A percentile compares a stretch with the other conserved stretches of the same genome.
Conservation (phyloP, 75 land plant species). For the Azolla pinnata region DNA sequence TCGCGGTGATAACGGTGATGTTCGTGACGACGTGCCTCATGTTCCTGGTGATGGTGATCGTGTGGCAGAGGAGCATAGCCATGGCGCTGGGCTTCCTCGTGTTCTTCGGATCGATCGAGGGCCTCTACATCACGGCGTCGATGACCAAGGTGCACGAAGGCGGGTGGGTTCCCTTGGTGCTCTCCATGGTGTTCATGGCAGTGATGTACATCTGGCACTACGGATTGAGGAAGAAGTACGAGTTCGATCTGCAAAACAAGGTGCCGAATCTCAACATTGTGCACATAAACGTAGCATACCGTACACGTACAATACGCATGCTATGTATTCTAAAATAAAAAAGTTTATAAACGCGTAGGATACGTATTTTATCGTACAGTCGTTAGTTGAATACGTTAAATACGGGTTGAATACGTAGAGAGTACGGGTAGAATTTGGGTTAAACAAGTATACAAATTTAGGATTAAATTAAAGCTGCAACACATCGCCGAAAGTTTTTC, state of each 20-base stretch:
- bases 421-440: too few species aligned
- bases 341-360: too few species aligned
- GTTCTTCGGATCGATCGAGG: slow-evolving; percentile 64
- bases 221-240: slow-evolving; percentile 71
- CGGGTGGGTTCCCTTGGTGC: slow-evolving; percentile 76
- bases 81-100: slow-evolving; percentile 48
- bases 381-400: too few species aligned
- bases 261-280: too few species aligned
- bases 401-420: too few species aligned
- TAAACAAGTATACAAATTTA: too few species aligned
- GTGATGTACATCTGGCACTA: slow-evolving; percentile 85
- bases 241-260: slow-evolving; percentile 69
- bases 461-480: too few species aligned
- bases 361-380: too few species aligned
- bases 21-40: slow-evolving; percentile 74
- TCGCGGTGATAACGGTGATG: slow-evolving; percentile 84
- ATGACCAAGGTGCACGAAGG: slow-evolving; percentile 70
- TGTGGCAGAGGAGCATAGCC: slow-evolving; percentile 49
- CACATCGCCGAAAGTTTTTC: too few species aligned
- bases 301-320: too few species aligned
- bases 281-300: too few species aligned
- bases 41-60: slow-evolving; percentile 52
- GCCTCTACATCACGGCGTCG: slow-evolving; percentile 53
- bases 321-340: too few species aligned
- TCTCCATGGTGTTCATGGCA: slow-evolving; percentile 49